Evolutionary conservation across 352 stramenopile genomes (phyloP).

Genomic region (Phytopythium montanum): DNA sequence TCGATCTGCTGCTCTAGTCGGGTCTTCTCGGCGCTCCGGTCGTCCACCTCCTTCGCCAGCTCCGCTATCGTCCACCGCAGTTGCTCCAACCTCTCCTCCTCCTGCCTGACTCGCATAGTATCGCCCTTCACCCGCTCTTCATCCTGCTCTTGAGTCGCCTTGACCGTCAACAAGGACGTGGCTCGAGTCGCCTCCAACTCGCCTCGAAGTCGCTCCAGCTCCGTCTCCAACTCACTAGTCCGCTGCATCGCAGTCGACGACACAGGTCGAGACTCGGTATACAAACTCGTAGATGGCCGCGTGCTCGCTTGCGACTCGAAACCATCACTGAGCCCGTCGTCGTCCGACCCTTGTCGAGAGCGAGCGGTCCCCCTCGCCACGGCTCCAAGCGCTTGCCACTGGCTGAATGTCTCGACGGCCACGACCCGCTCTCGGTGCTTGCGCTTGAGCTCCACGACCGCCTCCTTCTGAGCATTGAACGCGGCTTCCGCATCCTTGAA

Average conservation of each 20-base stretch:
- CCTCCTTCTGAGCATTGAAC: conserved; percentile 39
- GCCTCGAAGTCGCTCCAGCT: conserved; percentile 25
- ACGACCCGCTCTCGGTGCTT: conserved; percentile 39
- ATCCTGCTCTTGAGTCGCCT: conserved; percentile 7
- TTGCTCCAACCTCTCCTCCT: conserved; percentile 10
- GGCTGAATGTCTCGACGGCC: conserved; percentile 43
- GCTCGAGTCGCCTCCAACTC: conserved; percentile 14
- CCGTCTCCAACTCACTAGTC: conserved; percentile 18
- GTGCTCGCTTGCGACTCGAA: conserved; percentile 3
- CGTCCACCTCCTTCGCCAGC: conserved; percentile 36
- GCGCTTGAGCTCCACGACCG: conserved; percentile 34
- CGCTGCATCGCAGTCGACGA: background rate
- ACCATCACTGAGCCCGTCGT: background rate
- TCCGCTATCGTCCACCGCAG: conserved; percentile 22
- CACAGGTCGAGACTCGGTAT: background rate
- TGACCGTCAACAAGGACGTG: background rate
- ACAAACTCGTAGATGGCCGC: conserved; percentile 4
- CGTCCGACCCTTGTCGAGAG: background rate
- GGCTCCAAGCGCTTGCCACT: conserved; percentile 39
- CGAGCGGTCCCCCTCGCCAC: background rate
- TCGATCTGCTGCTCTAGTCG: conserved; percentile 61
- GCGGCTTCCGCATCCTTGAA: conserved; percentile 72
- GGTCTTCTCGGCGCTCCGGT: conserved; percentile 35
- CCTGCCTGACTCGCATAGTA: conserved; percentile 8
- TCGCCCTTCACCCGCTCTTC: background rate